Base-by-base conservation (phyloP, 1,284 basidiomycete species). In the Puccinia coronata region DNA sequence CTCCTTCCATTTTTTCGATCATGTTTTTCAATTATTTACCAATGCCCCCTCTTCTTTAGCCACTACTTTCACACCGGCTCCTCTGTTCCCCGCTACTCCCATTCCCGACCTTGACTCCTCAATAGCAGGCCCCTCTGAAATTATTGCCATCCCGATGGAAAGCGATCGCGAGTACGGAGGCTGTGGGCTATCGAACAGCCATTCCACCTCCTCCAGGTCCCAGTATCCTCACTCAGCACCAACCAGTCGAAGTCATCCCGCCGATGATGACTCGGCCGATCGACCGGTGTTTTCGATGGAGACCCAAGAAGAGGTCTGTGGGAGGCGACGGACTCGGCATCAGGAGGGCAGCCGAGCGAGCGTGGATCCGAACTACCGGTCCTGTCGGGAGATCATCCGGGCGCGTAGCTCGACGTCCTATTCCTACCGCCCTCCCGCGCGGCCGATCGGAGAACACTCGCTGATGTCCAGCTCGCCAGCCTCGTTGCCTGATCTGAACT, bases 361-460 rank as follows among this genome's bases (percentile, higher is more conserved):
- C 39, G 43, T 72, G 1, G 20, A 53, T 55, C 70, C 49, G 18
- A 72, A 72, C 31, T 72, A 72, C 49, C 70, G 70, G 23, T 72
- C 70, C 12, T 72, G 51, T n/a, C 70, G 49, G 3, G 70, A 53
- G 31, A 72, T 72, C 47, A 72, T 72, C 49, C 43, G 70, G 31
- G 70, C 70, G 8, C 43, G 70, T 34, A 53, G 43, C 20, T 72
- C 70, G 25, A 72, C 70, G 0, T 41, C 12, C 67, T 49, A 39
- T 9, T 49, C 67, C 41, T 25, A 43, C 28, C 47, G 5, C 1
- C 41, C 3, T 28, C 2, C 59, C 25, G 9, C 4, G 25, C 59
- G 8, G 59, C 59, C 59, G 59, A 43, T 43, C 43, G 16, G 6
- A 12, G 49, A 51, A 9, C 9, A 51, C 18, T 25, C 25, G 16